phyloP scores from a whole-genome alignment of 2,329 filamentous ascomycete genomes.

The Hypomyces rosellus region DNA sequence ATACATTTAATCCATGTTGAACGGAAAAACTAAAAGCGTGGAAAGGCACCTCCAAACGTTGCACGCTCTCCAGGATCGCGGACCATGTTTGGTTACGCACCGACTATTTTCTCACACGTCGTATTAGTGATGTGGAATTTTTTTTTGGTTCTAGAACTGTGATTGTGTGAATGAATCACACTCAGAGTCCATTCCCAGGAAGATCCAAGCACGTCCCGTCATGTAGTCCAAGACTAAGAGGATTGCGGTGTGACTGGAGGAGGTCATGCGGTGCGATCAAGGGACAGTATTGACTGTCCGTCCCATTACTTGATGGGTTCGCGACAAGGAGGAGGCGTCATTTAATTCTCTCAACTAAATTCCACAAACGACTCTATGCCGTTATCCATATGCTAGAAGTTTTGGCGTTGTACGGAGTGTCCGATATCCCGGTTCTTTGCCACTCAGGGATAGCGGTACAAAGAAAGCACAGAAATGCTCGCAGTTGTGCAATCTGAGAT shows the following conservation, averaged over 20 bases:
- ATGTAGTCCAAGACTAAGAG: too few species aligned
- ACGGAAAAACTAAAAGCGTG: not conserved
- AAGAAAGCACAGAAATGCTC: not conserved
- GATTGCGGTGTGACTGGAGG: not conserved
- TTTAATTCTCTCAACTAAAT: too few species aligned
- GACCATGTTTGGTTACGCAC: too few species aligned
- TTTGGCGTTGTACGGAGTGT: not conserved
- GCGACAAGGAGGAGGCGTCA: too few species aligned
- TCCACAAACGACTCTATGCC: not conserved
- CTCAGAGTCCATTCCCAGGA: too few species aligned
- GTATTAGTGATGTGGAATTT: not conserved
- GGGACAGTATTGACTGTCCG: not conserved
- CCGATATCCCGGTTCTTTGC: not conserved
- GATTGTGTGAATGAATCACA: not conserved
- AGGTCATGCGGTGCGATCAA: not conserved
- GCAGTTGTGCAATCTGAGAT: not conserved
- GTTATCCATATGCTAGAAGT: not conserved
- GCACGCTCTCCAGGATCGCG: too few species aligned
- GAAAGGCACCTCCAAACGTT: not conserved
- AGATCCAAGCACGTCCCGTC: too few species aligned
- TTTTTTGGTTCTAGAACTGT: not conserved
- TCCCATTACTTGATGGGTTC: too few species aligned
- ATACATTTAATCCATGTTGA: too few species aligned
- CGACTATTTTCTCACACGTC: too few species aligned
- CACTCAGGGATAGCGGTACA: not conserved